phyloP scores from a whole-genome alignment of 1,139 yeast species.

The Hemisphaericaspora xylofermentans region DNA sequence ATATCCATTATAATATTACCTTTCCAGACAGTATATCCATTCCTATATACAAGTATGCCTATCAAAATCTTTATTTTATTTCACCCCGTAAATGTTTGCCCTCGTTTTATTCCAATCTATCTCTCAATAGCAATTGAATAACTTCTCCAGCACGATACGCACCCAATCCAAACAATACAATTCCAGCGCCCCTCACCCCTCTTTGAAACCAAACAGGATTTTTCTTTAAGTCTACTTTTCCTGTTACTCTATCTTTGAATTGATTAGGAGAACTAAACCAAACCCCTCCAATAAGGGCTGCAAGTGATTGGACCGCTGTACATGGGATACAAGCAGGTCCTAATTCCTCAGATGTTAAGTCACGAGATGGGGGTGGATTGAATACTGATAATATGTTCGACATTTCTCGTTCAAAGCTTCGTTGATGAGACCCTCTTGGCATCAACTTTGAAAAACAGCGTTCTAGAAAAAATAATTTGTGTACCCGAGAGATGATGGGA shows the following conservation, averaged over 20 bases:
- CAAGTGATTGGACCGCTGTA: constrained; percentile 38
- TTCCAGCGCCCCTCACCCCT: constrained; percentile 33
- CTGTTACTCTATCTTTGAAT: constrained; percentile 31
- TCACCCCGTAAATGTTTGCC: background rate
- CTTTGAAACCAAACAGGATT: constrained; percentile 47
- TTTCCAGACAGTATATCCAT: too few relatives aligned
- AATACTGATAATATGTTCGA: constrained; percentile 40
- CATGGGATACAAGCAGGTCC: constrained; percentile 39
- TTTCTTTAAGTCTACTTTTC: constrained; percentile 32
- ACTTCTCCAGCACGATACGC: constrained; percentile 38
- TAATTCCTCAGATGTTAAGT: constrained; percentile 21
- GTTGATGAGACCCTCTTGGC: too few relatives aligned
- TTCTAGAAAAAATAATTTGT: too few relatives aligned
- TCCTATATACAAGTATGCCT: constrained; percentile 1
- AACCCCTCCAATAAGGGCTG: constrained; percentile 36
- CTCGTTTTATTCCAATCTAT: constrained; percentile 9
- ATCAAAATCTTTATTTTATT: too few relatives aligned
- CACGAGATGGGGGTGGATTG: constrained; percentile 36
- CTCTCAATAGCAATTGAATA: constrained; percentile 16
- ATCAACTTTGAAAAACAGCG: too few relatives aligned
- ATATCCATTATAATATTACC: too few relatives aligned
- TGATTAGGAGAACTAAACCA: constrained; percentile 31
- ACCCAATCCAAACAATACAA: constrained; percentile 37
- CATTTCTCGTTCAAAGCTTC: constrained; percentile 17
- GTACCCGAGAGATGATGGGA: too few relatives aligned